A percentile compares a stretch with the other conserved stretches of the same genome.
These are phyloP conservation scores for Zoysia matrella DNA, from an alignment of 202 grass and related monocot genomes.

Conservation along the genomic window DNA sequence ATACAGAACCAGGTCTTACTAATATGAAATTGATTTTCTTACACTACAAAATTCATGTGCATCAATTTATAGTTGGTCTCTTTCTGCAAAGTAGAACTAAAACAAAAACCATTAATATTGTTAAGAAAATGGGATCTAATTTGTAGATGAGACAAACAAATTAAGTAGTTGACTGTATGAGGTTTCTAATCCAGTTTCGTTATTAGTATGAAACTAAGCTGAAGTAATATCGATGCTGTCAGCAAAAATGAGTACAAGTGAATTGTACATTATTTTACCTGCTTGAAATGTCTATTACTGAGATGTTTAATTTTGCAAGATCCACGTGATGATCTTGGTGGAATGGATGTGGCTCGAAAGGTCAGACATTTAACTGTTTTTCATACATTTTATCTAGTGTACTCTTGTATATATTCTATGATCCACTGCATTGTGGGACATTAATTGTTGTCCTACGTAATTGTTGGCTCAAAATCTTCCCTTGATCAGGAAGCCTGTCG, in stretches of 20 bases:
- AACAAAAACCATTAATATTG: not conserved
- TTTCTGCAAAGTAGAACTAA: constrained; percentile 7
- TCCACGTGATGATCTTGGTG: constrained; percentile 93
- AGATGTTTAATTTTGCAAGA: constrained; percentile 59
- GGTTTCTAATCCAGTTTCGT: not conserved
- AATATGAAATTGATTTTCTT: constrained; percentile 22
- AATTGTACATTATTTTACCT: constrained; percentile 19
- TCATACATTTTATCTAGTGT: not conserved
- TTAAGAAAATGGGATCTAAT: not conserved
- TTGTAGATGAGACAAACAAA: too few relatives aligned
- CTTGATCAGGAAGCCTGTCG: not conserved
- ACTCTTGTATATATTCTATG: constrained; percentile 13
- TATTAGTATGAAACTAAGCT: not conserved
- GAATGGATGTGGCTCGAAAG: constrained; percentile 97
- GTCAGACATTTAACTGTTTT: constrained; percentile 45
- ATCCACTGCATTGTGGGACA: not conserved
- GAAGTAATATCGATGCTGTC: not conserved
- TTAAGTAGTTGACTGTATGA: not conserved
- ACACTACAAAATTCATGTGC: not conserved
- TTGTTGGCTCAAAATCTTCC: not conserved
- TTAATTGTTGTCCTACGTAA: constrained; percentile 1
- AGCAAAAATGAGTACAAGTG: not conserved
- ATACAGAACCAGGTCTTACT: constrained; percentile 85
- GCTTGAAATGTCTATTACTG: constrained; percentile 36
- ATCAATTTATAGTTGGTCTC: not conserved